Base-by-base conservation (phyloP, 441 rosid species). In the Populus tomentosa region DNA sequence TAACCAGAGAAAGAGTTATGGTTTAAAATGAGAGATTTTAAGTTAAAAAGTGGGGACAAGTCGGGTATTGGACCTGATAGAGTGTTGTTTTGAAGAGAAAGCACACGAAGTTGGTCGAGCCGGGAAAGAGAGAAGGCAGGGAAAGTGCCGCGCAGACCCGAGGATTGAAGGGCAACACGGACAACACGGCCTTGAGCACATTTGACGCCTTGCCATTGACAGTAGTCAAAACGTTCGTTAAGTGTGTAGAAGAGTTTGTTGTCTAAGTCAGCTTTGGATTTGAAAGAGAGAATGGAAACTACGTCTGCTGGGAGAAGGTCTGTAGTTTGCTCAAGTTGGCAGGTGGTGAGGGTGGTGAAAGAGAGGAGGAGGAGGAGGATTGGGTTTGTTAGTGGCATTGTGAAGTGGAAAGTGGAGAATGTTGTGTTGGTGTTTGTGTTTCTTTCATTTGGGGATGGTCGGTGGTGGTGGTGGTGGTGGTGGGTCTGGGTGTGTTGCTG, bases 181-280 rank as follows among this genome's bases (percentile, higher is more conserved):
- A 91, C 90, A 35, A 94, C 94, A 3, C 97, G 93, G 76, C 94
- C 92, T 65, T 90, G 94, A 32, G 79, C 78, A 76, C 98, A 94
- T 35, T 87, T 86, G 46, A 90, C 92, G 70, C 98, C 98, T n/a
- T 75, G 95, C 97, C 98, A 94, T 78, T 90, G 95, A 70, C 98
- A 94, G 85, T 85, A 92, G 75, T 91, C 97, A 91, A 87, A 92
- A 72, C 88, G 93, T 85, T 90, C 95, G 74, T 86, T 88, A 80
- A 89, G 91, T 13, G 80, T 77, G 89, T 81, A 94, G 71, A 86
- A 82, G 53, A 94, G 96, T 71, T 75, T 82, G 92, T 88, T 84
- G 88, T 88, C 85, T 71, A 84, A 84, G 88, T 94, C 98, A 38
- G 97, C 98, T 21, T 87, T 80, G 65, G 93, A 84, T 75, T 92